These are phyloP conservation scores for Xylariaceae sp. DNA, from an alignment of 2,329 filamentous ascomycete species.

Conservation along the genomic window DNA sequence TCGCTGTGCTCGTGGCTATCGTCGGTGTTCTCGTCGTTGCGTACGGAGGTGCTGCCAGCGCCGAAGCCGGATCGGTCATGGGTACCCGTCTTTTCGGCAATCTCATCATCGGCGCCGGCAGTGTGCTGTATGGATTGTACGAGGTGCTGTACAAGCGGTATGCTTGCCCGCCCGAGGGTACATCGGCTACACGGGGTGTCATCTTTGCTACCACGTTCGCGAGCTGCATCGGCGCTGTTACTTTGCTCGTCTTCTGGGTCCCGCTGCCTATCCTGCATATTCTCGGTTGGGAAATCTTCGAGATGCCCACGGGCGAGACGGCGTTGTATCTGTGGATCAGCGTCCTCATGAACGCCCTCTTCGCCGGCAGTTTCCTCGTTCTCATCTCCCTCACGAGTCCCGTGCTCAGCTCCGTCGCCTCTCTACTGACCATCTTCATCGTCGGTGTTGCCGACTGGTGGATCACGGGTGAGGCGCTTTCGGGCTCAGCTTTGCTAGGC, in stretches of 20 bases:
- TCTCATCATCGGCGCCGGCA: constrained; percentile 83
- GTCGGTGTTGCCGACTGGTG: constrained; percentile 90
- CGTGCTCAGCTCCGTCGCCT: constrained; percentile 86
- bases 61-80: constrained; percentile 36
- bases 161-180: constrained; percentile 89
- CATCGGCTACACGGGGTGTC: constrained; percentile 78
- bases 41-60: constrained; percentile 68
- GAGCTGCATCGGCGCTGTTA: constrained; percentile 80
- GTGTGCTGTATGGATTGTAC: constrained; percentile 91
- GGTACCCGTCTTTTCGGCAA: constrained; percentile 76
- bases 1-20: constrained; percentile 83
- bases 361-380: constrained; percentile 88
- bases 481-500: constrained; percentile 70
- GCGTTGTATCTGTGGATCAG: constrained; percentile 76
- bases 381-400: constrained; percentile 90
- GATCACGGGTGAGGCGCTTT: constrained; percentile 71
- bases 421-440: constrained; percentile 92
- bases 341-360: constrained; percentile 81
- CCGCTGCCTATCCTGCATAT: constrained; percentile 80
- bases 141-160: constrained; percentile 94
- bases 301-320: constrained; percentile 70
- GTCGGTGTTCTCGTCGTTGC: constrained; percentile 89
- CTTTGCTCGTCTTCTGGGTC: constrained; percentile 82
- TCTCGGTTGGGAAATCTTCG: constrained; percentile 74
- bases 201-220: constrained; percentile 94